phyloP scores from a whole-genome alignment of 208 protist species.

The Leishmania martiniquensis region DNA sequence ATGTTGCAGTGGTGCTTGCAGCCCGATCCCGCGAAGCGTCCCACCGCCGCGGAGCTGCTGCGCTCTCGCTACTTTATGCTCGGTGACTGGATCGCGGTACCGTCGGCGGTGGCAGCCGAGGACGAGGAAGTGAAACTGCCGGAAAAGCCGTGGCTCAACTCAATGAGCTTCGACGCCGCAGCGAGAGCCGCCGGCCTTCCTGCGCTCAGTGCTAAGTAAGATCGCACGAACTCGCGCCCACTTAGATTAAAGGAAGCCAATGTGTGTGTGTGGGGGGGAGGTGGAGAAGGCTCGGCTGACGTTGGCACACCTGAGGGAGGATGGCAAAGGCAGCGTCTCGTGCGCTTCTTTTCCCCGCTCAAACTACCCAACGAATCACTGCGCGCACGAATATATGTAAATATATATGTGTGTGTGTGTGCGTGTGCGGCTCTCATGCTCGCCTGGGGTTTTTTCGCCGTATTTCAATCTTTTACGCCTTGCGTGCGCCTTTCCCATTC shows the following conservation, averaged over 20 bases:
- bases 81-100: constrained; percentile 60
- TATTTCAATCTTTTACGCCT: neutral
- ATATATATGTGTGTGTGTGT: neutral
- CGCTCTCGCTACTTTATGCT: constrained; percentile 73
- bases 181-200: constrained; percentile 37
- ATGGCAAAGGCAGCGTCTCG: neutral
- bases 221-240: neutral
- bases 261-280: neutral
- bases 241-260: neutral
- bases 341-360: neutral
- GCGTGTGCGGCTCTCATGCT: neutral
- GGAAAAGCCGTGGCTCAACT: constrained; percentile 57
- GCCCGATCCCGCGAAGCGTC: constrained; percentile 46
- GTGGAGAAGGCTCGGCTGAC: no score
- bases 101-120: constrained; percentile 21
- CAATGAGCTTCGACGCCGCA: constrained; percentile 45
- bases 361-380: neutral
- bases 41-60: constrained; percentile 71
- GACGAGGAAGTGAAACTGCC: constrained; percentile 11
- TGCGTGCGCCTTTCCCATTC: neutral
- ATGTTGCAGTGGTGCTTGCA: constrained; percentile 74
- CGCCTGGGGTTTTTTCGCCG: neutral
- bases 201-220: constrained; percentile 11
- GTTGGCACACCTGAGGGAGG: neutral
- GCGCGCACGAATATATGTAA: neutral